A percentile compares a stretch with the other conserved stretches of the same genome.
These are phyloP conservation scores for Leccinum solheimii DNA, from an alignment of 1,284 basidiomycete species.

Conservation along the genomic window DNA sequence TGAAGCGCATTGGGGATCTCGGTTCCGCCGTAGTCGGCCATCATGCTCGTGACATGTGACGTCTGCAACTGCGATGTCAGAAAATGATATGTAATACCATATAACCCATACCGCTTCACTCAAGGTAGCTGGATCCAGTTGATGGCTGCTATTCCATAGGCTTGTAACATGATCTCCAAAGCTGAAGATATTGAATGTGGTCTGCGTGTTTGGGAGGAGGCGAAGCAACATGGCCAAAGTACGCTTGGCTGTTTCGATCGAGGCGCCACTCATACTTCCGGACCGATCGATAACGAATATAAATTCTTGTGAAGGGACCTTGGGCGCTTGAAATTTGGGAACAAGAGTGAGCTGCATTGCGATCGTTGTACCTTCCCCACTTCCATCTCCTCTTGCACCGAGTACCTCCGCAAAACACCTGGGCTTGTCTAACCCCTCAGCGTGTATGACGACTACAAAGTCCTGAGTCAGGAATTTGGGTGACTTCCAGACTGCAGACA, in stretches of 20 bases:
- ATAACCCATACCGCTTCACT: constrained; percentile 40
- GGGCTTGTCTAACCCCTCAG: constrained; percentile 48
- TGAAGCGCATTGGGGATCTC: constrained; percentile 44
- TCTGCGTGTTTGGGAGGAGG: constrained; percentile 34
- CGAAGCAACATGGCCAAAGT: constrained; percentile 38
- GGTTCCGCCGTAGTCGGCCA: constrained; percentile 48
- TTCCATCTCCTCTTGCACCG: constrained; percentile 21
- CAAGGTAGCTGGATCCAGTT: constrained; percentile 37
- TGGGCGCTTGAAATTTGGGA: constrained; percentile 46
- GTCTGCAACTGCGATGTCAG: constrained; percentile 27
- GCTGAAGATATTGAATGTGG: constrained; percentile 50
- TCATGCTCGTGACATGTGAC: constrained; percentile 39
- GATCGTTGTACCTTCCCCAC: constrained; percentile 34
- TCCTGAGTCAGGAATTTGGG: constrained; percentile 42
- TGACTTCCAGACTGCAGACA: constrained; percentile 41
- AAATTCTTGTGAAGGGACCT: constrained; percentile 41
- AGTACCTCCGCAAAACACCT: constrained; percentile 55
- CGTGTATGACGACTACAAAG: constrained; percentile 48
- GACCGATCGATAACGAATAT: constrained; percentile 47
- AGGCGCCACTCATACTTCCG: constrained; percentile 37
- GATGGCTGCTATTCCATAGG: constrained; percentile 40
- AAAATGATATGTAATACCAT: not conserved
- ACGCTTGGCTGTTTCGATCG: constrained; percentile 40
- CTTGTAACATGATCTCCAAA: constrained; percentile 40
- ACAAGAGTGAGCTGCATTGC: constrained; percentile 55